Base-by-base conservation (phyloP, 768 basidiomycete genomes). In the Tulasnella sp. region DNA sequence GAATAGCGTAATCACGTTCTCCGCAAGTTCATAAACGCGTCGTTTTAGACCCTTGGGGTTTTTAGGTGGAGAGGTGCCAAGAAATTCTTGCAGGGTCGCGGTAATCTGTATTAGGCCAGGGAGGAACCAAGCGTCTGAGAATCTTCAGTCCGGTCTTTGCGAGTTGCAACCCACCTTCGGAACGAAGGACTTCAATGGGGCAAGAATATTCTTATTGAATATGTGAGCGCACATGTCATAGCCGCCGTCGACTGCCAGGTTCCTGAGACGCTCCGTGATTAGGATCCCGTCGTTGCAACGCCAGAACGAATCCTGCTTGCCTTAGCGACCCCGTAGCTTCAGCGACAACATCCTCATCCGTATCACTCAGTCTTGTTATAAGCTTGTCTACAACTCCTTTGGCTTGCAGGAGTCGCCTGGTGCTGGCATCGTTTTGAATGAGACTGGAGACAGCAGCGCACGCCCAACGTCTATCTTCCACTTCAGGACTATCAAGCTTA, bases 211-310 rank as follows among this genome's bases (percentile, higher is more conserved):
- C 87, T 98, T 98, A 85, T 98, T 98, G 86, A 93, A 97, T 94
- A 98, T 97, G 85, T 98, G 95, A 1, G 93, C 95, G 83, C 96
- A 97, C 72, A 98, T 93, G 81, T 98, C 96, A 84, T 94, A 94
- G 75, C 97, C 97, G 21, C 96, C 97, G 83, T 98, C 97, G 83
- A 98, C n/a, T n/a, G n/a, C n/a, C n/a, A n/a, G n/a, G n/a, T n/a
- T n/a, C n/a, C n/a, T 98, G 79, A 79, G 40, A 34, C n/a, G n/a
- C 77, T 12, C n/a, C n/a, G 8, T 77, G 12, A 24, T 27, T 10
- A 39, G 56, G 42, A 46, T 73, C 34, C 71, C 76, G 24, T 40
- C 31, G n/a, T 5, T 42, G 34, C 34, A 73, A 27, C 31, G 62
- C 14, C 62, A 79, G 74, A 68, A 81, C 90, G 83, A 56, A 75